Evolutionary conservation across 2,329 filamentous ascomycete species (phyloP).

Genomic region (Neophaeococcomyces mojaviensis): DNA sequence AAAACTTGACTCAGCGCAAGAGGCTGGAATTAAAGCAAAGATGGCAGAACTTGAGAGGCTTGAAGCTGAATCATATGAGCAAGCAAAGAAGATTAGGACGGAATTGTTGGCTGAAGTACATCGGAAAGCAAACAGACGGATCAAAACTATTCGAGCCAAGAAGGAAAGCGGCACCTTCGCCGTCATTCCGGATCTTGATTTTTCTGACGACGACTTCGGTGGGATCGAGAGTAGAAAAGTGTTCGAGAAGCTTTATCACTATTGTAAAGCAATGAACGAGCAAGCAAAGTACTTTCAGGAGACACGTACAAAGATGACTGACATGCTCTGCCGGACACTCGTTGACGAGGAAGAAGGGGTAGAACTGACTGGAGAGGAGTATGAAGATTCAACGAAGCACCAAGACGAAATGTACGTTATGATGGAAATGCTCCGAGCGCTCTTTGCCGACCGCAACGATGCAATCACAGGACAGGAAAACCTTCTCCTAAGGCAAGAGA

Average conservation of each 20-base stretch:
- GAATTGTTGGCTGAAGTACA: conserved; percentile 62
- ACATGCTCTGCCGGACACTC: conserved; percentile 64
- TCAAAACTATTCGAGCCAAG: conserved; percentile 54
- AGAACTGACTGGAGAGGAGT: conserved; percentile 81
- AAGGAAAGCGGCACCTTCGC: conserved; percentile 46
- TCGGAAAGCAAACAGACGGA: conserved; percentile 54
- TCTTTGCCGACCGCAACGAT: conserved; percentile 70
- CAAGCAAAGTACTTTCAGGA: conserved; percentile 65
- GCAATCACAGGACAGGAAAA: conserved; percentile 72
- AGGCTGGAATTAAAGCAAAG: not conserved
- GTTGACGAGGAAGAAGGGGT: conserved; percentile 72
- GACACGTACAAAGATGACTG: conserved; percentile 67
- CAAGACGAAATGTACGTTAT: conserved; percentile 88
- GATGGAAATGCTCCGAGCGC: conserved; percentile 66
- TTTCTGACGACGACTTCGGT: conserved; percentile 41
- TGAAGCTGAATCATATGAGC: conserved; percentile 67
- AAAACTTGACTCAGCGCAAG: conserved; percentile 28
- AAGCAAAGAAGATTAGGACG: conserved; percentile 66
- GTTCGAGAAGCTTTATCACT: conserved; percentile 56
- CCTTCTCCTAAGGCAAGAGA: conserved; percentile 65
- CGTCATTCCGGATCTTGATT: conserved; percentile 54
- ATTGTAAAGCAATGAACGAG: conserved; percentile 60
- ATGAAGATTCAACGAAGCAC: conserved; percentile 74
- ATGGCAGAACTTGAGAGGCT: conserved; percentile 56
- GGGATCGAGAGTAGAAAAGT: conserved; percentile 68